Base-by-base conservation (phyloP, 2,329 filamentous ascomycete species). In the Periconia digitata region DNA sequence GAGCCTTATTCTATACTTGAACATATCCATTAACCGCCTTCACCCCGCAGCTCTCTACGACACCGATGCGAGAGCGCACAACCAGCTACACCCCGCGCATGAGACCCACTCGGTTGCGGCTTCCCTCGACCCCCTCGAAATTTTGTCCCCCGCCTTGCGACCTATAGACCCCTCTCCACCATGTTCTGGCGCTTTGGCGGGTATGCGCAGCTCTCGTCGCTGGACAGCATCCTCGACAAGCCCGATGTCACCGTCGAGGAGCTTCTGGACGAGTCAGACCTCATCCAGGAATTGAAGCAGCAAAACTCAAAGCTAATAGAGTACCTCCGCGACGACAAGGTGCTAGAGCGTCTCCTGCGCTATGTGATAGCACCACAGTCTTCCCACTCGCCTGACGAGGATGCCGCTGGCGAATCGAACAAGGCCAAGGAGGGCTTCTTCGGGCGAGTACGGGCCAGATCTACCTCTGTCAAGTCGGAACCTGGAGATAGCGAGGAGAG, bases 171-270 rank as follows among this genome's bases (percentile, higher is more conserved):
- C 35, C 53, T 38, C 45, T 68, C 66, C 85, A 92, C 74, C 79
- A 99, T 99, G 94, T 99, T 99, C 77, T 99, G 94, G 94, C 88
- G 92, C 77, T 99, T 97, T 82, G 92, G 94, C 82, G 91, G 91
- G 70, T 97, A 97, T 82, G 90, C 92, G 80, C 95, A 90, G 81
- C 88, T 96, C 76, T 96, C 92, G 66, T 88, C 92, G 69, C 90
- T 99, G 74, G 94, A 97, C 75, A 91, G 87, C 62, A 89, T 99
- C 67, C 90, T 99, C 72, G 94, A 99, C 72, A 96, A 96, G 75
- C 85, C 84, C 62, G 89, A 96, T 75, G 92, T 96, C 70, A 91
- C 89, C 44, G 86, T 97, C 58, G 94, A 99, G 75, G 92, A 97
- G 71, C 81, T 99, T 51, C 85, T 99, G 55, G 92, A 97, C 72